Evolutionary conservation across 768 basidiomycete genomes (phyloP).

Genomic region (Polyporus arcularius): DNA sequence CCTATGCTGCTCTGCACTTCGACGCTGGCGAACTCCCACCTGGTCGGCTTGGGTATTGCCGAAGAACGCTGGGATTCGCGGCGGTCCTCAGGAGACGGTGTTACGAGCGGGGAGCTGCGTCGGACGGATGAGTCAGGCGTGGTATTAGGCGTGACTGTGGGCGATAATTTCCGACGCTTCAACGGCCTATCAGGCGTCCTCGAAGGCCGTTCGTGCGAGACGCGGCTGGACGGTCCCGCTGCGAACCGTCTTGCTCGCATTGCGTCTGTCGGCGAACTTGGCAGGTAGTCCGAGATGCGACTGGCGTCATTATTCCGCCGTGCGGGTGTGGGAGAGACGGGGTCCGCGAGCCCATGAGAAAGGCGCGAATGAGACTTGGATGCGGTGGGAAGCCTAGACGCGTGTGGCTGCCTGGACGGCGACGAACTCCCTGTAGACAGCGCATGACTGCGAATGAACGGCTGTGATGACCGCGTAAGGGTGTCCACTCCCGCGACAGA

Average conservation of each 20-base stretch:
- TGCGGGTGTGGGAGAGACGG: not conserved
- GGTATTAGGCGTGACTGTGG: not conserved
- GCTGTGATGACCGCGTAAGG: too few species aligned
- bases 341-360: not conserved
- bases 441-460: too few species aligned
- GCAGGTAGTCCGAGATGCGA: not conserved
- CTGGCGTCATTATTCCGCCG: not conserved
- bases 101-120: not conserved
- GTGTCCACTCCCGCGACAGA: too few species aligned
- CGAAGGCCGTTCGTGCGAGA: slow-evolving; percentile 6
- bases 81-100: not conserved
- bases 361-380: not conserved
- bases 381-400: not conserved
- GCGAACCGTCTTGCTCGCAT: not conserved
- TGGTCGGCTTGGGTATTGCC: not conserved
- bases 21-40: not conserved
- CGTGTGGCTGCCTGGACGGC: too few species aligned
- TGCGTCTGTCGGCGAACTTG: slow-evolving; percentile 13
- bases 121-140: not conserved
- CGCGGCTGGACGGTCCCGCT: not conserved
- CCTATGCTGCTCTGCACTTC: not conserved
- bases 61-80: not conserved
- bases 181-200: slow-evolving; percentile 5
- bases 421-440: too few species aligned
- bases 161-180: slow-evolving; percentile 4